Evolutionary conservation across 2,329 filamentous ascomycete species (phyloP).

Genomic region (Epichloe sp.): DNA sequence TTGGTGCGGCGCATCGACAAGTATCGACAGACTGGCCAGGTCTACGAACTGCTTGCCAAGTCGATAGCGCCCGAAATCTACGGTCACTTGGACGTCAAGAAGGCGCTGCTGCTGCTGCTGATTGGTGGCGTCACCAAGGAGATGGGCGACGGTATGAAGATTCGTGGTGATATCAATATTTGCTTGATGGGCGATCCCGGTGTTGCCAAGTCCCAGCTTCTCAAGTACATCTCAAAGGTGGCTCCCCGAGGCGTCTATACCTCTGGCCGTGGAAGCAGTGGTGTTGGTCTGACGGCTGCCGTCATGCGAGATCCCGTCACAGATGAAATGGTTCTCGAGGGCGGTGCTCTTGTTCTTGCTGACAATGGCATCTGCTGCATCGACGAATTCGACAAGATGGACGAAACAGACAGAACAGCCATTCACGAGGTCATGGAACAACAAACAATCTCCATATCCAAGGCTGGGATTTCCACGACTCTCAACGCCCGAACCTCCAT

Average conservation of each 20-base stretch:
- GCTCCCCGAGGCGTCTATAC: constrained; percentile 85
- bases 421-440: constrained; percentile 87
- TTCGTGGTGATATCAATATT: constrained; percentile 97
- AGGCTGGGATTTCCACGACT: constrained; percentile 58
- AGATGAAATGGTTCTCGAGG: constrained; percentile 74
- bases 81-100: constrained; percentile 94
- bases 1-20: constrained; percentile 76
- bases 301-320: constrained; percentile 77
- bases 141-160: constrained; percentile 96
- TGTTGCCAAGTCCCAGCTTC: constrained; percentile 95
- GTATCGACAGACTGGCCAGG: constrained; percentile 71
- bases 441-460: constrained; percentile 75
- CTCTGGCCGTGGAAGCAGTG: constrained; percentile 66
- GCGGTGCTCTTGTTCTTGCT: constrained; percentile 64
- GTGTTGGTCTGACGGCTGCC: constrained; percentile 69
- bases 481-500: constrained; percentile 94
- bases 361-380: constrained; percentile 81
- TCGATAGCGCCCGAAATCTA: constrained; percentile 97
- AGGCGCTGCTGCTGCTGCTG: constrained; percentile 84
- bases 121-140: constrained; percentile 95
- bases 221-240: constrained; percentile 98
- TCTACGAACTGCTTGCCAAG: constrained; percentile 90
- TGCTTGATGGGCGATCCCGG: constrained; percentile 98
- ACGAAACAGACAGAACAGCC: constrained; percentile 67
- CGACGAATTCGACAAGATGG: constrained; percentile 84